A percentile compares a stretch with the other conserved stretches of the same genome.
These are phyloP conservation scores for Xylaria sp. DNA, from an alignment of 2,329 filamentous ascomycete species.

Conservation along the genomic window DNA sequence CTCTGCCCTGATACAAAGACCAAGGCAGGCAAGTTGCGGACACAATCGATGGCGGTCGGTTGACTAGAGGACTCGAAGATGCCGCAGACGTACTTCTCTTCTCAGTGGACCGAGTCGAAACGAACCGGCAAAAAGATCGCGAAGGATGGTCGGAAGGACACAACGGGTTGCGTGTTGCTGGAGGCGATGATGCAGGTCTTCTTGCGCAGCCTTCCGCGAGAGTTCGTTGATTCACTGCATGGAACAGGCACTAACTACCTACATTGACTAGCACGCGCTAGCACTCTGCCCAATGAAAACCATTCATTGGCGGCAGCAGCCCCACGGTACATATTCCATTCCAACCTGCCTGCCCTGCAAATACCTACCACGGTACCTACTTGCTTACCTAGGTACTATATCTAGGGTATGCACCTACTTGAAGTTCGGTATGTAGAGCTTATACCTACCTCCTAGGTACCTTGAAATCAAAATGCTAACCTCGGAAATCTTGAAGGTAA, in stretches of 20 bases:
- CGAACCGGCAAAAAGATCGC: not conserved
- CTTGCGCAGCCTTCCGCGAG: not conserved
- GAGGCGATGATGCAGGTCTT: no score
- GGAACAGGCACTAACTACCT: not conserved
- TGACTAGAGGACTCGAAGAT: not conserved
- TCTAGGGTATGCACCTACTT: not conserved
- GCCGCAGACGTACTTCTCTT: not conserved
- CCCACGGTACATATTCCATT: no score
- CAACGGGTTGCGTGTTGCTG: no score
- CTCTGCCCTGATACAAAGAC: constrained; percentile 36
- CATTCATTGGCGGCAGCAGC: not conserved
- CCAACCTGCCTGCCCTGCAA: no score
- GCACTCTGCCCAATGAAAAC: constrained; percentile 9
- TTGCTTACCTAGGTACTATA: no score
- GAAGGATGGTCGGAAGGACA: not conserved
- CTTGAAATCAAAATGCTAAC: no score
- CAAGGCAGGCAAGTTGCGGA: constrained; percentile 27
- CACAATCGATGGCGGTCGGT: constrained; percentile 4
- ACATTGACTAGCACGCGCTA: constrained; percentile 7
- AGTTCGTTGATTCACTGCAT: constrained; percentile 4
- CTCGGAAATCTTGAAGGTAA: no score
- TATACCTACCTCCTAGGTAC: not conserved
- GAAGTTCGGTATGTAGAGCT: not conserved
- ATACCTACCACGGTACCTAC: no score
- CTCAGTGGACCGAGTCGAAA: not conserved